Conservation (phyloP, 345 rosid species). For the Gossypium longicalyx region DNA sequence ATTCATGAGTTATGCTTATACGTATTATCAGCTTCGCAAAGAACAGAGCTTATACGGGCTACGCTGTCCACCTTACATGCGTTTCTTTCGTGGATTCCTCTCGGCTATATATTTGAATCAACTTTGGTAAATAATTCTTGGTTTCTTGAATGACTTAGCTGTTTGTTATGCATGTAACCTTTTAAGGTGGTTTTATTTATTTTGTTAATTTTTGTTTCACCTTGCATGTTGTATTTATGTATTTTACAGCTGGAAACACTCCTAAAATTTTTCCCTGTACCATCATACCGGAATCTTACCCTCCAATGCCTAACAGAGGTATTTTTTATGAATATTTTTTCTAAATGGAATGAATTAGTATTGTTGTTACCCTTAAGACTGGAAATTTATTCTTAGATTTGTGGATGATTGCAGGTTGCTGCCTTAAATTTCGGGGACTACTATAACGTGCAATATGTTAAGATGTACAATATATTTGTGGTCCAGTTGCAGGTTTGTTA, state of each 20-base stretch:
- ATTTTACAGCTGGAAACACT: constrained; percentile 85
- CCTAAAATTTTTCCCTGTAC: constrained; percentile 71
- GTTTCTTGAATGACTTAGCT: neutral
- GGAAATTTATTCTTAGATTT: neutral
- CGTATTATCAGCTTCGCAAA: constrained; percentile 92
- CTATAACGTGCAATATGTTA: constrained; percentile 73
- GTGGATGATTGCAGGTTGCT: constrained; percentile 60
- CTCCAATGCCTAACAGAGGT: constrained; percentile 98
- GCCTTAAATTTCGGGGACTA: constrained; percentile 86
- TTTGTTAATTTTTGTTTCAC: constrained; percentile 1
- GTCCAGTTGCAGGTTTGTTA: constrained; percentile 75
- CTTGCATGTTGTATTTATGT: neutral
- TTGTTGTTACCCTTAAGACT: neutral
- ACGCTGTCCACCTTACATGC: constrained; percentile 96
- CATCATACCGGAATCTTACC: constrained; percentile 85
- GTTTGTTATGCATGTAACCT: neutral
- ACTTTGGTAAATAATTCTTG: constrained; percentile 58
- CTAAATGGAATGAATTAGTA: constrained; percentile 8
- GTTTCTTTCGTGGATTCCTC: constrained; percentile 97
- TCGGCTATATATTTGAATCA: constrained; percentile 99
- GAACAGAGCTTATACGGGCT: constrained; percentile 90
- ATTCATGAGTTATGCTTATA: constrained; percentile 96
- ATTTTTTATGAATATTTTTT: neutral
- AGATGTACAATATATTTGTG: constrained; percentile 74
- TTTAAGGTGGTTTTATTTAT: neutral